Percentiles rank a stretch among this genome's conserved stretches.
phyloP scores from a whole-genome alignment of 2,329 filamentous ascomycete genomes.

The Metarhizium anisopliae region DNA sequence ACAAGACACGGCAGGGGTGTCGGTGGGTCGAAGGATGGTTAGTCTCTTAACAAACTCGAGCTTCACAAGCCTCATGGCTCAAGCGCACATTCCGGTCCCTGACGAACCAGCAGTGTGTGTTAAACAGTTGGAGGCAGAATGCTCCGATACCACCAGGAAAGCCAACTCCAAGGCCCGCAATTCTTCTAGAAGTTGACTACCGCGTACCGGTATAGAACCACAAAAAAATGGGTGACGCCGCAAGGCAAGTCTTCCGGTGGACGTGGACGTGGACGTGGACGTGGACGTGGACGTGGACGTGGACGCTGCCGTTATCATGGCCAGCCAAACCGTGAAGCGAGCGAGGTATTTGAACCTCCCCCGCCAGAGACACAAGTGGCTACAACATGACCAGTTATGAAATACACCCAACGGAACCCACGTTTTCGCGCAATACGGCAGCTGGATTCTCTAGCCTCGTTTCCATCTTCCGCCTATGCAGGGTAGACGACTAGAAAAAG shows the following conservation, averaged over 20 bases:
- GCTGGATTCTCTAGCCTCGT: too few species aligned
- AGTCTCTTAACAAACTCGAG: not conserved
- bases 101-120: slow-evolving; percentile 7
- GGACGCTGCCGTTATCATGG: not conserved
- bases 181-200: slow-evolving; percentile 22
- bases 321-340: too few species aligned
- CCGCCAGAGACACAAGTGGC: not conserved
- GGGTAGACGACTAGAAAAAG: too few species aligned
- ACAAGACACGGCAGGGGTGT: slow-evolving; percentile 3
- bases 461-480: too few species aligned
- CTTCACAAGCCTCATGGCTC: slow-evolving; percentile 6
- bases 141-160: slow-evolving; percentile 17
- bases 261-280: too few species aligned
- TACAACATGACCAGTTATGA: not conserved
- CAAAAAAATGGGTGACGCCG: too few species aligned
- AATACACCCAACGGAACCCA: too few species aligned
- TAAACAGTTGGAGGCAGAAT: slow-evolving; percentile 20
- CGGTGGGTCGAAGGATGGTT: slow-evolving; percentile 1
- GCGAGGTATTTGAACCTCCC: not conserved
- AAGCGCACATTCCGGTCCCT: slow-evolving; percentile 10
- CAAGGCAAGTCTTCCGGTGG: too few species aligned
- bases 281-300: too few species aligned
- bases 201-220: slow-evolving; percentile 12
- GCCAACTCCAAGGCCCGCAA: slow-evolving; percentile 15
- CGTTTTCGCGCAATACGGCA: too few species aligned